Base-by-base conservation (phyloP, 192 early-diverging fungal genomes). In the Radiomyces spectabilis region DNA sequence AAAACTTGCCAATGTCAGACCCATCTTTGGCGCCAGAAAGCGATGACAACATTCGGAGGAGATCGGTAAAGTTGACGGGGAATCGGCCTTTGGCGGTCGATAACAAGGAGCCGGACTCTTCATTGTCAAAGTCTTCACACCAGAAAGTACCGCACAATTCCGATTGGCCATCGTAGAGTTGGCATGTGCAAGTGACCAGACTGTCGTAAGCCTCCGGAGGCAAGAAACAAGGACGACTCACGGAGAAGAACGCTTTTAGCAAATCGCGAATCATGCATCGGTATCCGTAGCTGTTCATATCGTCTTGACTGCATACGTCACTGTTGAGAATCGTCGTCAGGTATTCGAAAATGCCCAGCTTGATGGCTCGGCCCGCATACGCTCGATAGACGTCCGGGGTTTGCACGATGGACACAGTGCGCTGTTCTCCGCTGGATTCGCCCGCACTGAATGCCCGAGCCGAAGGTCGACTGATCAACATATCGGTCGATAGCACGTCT, bases 91-190 rank as follows among this genome's bases (percentile, higher is more conserved):
- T 50, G 12, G 56, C 56, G 1, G 57, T 53, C 4, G 43, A 34
- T 7, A 66, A 26, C 12, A 66, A 22, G 31, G 51, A 54, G 3
- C 19, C 37, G 0, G 29, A 1, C 5, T 66, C 56, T 9, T 49
- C 12, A 4, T 39, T 22, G 7, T n/a, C 29, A 26, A 50, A 54
- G 18, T 59, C 43, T 13, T 54, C 25, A 5, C 41, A 39, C 63
- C 63, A 66, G 44, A 66, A 66, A 10, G n/a, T 32, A 22, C 18
- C 16, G 21, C 56, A 66, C 6, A 66, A 33, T 9, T 34, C 44
- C 13, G 15, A 13, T 39, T 66, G 42, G 25, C 55, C 19, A 15
- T 53, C 34, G 33, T 41, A 59, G 3, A 66, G 18, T 16, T 44
- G 24, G 29, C 38, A 31, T 5, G 32, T 40, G 6, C 38, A 41